These are phyloP conservation scores for Agrostemma githago DNA, from an alignment of 148 eudicot genomes.

Conservation along the genomic window DNA sequence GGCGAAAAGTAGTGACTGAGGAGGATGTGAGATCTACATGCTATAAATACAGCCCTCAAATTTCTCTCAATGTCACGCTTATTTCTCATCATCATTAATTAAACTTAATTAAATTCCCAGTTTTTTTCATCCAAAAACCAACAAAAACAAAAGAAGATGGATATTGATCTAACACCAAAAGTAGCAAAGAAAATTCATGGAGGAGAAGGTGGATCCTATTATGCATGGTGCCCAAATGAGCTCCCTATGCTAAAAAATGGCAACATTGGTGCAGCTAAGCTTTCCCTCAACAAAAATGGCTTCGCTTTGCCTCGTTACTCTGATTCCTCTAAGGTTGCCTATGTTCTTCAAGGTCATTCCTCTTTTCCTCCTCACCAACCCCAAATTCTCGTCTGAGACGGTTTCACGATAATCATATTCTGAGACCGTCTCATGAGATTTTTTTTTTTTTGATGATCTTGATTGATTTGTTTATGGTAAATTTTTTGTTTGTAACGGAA, in stretches of 20 bases:
- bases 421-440: too few relatives aligned
- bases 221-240: conserved; percentile 65
- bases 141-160: conserved; percentile 36
- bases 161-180: conserved; percentile 64
- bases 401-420: too few relatives aligned
- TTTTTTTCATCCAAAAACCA: background rate
- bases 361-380: too few relatives aligned
- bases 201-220: conserved; percentile 58
- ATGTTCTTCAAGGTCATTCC: conserved; percentile 70
- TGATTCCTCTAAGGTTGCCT: conserved; percentile 74
- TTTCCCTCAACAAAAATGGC: conserved; percentile 53
- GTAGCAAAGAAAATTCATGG: conserved; percentile 44
- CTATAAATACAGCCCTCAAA: conserved; percentile 13
- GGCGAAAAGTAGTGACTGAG: too few relatives aligned
- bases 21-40: background rate
- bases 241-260: conserved; percentile 69
- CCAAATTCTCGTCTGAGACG: too few relatives aligned
- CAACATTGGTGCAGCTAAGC: conserved; percentile 73
- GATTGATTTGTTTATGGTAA: too few relatives aligned
- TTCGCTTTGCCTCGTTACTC: conserved; percentile 76
- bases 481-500: too few relatives aligned
- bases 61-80: background rate
- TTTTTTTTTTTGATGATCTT: too few relatives aligned
- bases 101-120: background rate
- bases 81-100: background rate